Percentiles rank a stretch among this genome's conserved stretches.
Evolutionary conservation across 805 yeast genomes (phyloP).

Genomic region (Wickerhamiella cacticola): DNA sequence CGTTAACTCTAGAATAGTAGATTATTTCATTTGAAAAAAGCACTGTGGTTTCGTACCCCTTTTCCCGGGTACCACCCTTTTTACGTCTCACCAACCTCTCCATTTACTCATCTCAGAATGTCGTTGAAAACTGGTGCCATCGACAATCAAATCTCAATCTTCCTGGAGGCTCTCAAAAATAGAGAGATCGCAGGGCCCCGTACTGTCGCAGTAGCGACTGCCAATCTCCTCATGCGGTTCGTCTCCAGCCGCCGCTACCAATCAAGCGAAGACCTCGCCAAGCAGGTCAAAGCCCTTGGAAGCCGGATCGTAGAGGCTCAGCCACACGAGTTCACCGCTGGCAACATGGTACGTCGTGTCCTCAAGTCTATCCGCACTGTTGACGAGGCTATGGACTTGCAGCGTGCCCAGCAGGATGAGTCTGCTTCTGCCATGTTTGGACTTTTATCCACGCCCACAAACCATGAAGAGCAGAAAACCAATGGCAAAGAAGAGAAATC

Average conservation of each 20-base stretch:
- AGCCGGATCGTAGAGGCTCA: slow-evolving; percentile 54
- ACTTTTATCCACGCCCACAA: slow-evolving; percentile 43
- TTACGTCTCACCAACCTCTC: no score
- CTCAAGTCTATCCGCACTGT: slow-evolving; percentile 81
- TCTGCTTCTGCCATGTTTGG: slow-evolving; percentile 59
- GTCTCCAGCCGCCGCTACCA: slow-evolving; percentile 85
- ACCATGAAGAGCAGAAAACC: slow-evolving; percentile 23
- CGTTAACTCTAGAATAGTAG: no score
- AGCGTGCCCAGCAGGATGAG: slow-evolving; percentile 13
- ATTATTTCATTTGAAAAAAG: no score
- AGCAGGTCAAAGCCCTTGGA: slow-evolving; percentile 64
- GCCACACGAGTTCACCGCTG: slow-evolving; percentile 79
- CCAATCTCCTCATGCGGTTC: slow-evolving; percentile 76
- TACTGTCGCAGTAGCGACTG: slow-evolving; percentile 71
- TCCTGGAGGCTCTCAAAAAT: slow-evolving; percentile 47
- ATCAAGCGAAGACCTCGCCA: slow-evolving; percentile 57
- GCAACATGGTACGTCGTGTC: slow-evolving; percentile 83
- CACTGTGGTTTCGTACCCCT: no score
- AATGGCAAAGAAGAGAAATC: slow-evolving; percentile 56
- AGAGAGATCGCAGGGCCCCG: slow-evolving; percentile 75
- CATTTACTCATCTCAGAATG: no score
- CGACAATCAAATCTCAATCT: slow-evolving; percentile 25
- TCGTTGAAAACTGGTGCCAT: slow-evolving; percentile 25
- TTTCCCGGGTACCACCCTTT: no score
- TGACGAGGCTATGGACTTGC: slow-evolving; percentile 35